Percentiles rank a stretch among this genome's conserved stretches.
These are phyloP conservation scores for Leishmania turanica DNA, from an alignment of 208 protist genomes.

Conservation along the genomic window DNA sequence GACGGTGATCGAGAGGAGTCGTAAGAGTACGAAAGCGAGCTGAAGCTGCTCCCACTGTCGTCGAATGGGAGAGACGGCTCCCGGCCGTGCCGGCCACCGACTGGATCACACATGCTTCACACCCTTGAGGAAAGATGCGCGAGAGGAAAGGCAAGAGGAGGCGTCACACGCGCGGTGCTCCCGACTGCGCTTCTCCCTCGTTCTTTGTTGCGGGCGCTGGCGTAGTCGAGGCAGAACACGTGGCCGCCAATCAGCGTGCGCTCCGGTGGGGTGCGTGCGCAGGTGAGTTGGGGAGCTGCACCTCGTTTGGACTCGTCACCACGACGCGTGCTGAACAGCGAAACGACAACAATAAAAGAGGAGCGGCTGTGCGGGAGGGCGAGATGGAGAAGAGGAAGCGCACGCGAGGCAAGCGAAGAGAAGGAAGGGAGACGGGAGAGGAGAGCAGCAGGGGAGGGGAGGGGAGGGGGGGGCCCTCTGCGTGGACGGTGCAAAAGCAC, in stretches of 20 bases:
- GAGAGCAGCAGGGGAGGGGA: not conserved
- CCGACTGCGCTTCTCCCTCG: not conserved
- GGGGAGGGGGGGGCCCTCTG: not conserved
- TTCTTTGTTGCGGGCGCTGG: not conserved
- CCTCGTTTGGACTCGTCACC: constrained; percentile 1
- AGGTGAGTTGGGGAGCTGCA: not conserved
- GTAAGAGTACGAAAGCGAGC: constrained; percentile 26
- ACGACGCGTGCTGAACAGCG: not conserved
- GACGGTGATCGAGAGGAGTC: constrained; percentile 14
- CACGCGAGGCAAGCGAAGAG: not conserved
- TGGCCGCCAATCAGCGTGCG: not conserved
- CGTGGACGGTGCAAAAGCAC: not conserved
- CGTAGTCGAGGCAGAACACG: not conserved
- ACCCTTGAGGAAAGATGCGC: not conserved
- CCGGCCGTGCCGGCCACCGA: not conserved
- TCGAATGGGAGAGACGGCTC: not conserved
- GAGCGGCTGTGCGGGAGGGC: not conserved
- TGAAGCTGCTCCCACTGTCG: constrained; percentile 11
- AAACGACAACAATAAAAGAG: not conserved
- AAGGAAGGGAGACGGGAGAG: not conserved
- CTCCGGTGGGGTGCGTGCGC: not conserved
- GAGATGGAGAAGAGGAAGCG: not conserved
- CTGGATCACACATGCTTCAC: constrained; percentile 9
- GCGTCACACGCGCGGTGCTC: not conserved
- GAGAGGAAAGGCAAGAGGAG: not conserved